Conservation (phyloP, 208 protist genomes). For the Leishmania amazonensis region DNA sequence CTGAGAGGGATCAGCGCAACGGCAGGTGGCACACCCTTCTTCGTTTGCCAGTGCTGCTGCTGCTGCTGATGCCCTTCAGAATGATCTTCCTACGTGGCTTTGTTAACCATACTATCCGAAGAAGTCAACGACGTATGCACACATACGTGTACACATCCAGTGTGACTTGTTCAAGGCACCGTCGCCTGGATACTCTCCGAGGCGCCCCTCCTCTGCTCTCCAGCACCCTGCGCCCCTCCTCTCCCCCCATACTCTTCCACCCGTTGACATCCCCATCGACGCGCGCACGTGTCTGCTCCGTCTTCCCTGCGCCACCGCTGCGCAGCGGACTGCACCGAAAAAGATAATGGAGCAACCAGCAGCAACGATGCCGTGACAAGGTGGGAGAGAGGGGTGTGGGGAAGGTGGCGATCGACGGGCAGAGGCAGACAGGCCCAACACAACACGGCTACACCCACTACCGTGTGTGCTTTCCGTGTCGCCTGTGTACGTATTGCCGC, state of each 20-base stretch:
- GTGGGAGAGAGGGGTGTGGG: not conserved
- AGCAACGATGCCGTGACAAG: not conserved
- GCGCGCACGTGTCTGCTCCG: not conserved
- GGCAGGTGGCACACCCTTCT: not conserved
- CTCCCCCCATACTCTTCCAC: not conserved
- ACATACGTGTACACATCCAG: not conserved
- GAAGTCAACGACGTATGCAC: not conserved
- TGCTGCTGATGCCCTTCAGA: not conserved
- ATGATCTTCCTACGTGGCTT: not conserved
- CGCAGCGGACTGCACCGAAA: not conserved
- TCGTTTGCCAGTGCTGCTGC: not conserved
- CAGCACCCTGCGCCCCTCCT: slow-evolving; percentile 3
- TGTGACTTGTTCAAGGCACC: not conserved
- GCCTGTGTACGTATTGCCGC: not conserved
- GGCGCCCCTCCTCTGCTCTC: not conserved
- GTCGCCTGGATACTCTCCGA: not conserved
- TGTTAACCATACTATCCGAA: not conserved
- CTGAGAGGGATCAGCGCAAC: not conserved
- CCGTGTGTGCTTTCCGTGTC: not conserved
- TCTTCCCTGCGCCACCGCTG: not conserved
- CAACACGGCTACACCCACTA: not conserved
- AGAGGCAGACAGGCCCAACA: not conserved
- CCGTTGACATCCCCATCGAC: not conserved
- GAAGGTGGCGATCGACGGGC: not conserved
- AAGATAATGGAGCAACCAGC: not conserved